Percentiles rank a stretch among this genome's conserved stretches.
Evolutionary conservation across 768 basidiomycete genomes (phyloP).

Genomic region (Gloeopeniophorella convolvens): DNA sequence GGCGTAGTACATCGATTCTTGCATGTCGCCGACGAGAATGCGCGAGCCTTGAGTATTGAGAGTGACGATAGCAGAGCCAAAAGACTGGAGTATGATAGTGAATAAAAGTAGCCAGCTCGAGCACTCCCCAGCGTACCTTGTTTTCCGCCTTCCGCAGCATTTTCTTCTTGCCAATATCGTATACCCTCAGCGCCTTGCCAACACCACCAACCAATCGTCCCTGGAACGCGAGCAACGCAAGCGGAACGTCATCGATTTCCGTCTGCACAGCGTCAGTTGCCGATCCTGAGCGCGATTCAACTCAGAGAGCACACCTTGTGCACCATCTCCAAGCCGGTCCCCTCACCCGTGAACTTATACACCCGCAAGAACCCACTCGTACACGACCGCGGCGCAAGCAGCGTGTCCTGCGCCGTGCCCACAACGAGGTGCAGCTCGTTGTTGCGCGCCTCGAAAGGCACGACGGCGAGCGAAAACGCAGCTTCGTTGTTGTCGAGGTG

Average conservation of each 20-base stretch:
- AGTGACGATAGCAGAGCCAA: constrained; percentile 79
- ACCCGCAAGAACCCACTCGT: constrained; percentile 83
- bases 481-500: constrained; percentile 90
- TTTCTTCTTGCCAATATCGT: constrained; percentile 98
- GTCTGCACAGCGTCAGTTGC: constrained; percentile 45
- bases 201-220: constrained; percentile 88
- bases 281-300: background rate
- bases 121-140: constrained; percentile 51
- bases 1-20: constrained; percentile 86
- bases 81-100: constrained; percentile 49
- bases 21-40: constrained; percentile 94
- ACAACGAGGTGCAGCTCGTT: constrained; percentile 90
- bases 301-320: constrained; percentile 60
- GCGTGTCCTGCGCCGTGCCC: constrained; percentile 85
- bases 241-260: constrained; percentile 90
- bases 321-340: constrained; percentile 71
- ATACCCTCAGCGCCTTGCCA: constrained; percentile 86
- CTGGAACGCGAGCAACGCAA: constrained; percentile 87
- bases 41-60: constrained; percentile 92
- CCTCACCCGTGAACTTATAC: constrained; percentile 79
- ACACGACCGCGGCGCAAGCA: constrained; percentile 81
- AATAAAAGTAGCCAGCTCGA: background rate
- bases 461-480: constrained; percentile 88
- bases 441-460: constrained; percentile 74
- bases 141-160: constrained; percentile 95